A percentile compares a stretch with the other conserved stretches of the same genome.
phyloP scores from a whole-genome alignment of 192 early-diverging fungal species.

The Geranomyces michiganensis region DNA sequence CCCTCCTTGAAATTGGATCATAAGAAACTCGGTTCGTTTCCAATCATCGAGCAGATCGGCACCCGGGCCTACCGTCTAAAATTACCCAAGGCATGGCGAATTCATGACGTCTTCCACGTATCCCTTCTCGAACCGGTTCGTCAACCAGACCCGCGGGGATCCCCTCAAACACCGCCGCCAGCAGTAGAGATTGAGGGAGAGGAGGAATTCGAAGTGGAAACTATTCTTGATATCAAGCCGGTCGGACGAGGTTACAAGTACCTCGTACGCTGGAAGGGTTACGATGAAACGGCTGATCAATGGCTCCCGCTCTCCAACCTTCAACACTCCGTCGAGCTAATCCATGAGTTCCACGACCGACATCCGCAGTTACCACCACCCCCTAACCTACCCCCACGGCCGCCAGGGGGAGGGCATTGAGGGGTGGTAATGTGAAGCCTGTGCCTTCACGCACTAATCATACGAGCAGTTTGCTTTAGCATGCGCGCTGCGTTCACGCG shows the following conservation, averaged over 20 bases:
- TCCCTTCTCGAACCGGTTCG: slow-evolving; percentile 1
- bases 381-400: too few species aligned
- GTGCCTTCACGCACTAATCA: too few species aligned
- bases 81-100: neutral
- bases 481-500: too few species aligned
- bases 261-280: slow-evolving; percentile 7
- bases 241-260: neutral
- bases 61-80: neutral
- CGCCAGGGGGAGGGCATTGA: too few species aligned
- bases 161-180: neutral
- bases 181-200: neutral
- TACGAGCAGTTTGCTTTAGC: too few species aligned
- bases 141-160: neutral
- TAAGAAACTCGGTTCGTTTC: neutral
- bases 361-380: neutral
- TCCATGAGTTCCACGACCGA: neutral
- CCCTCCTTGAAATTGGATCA: neutral
- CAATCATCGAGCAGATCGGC: neutral
- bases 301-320: neutral
- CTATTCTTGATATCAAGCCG: slow-evolving; percentile 2
- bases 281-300: neutral
- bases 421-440: too few species aligned
- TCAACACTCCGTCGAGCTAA: neutral
- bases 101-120: slow-evolving; percentile 12
- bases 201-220: neutral